phyloP scores from a whole-genome alignment of 1,284 basidiomycete genomes.

The Papiliotrema flavescens region DNA sequence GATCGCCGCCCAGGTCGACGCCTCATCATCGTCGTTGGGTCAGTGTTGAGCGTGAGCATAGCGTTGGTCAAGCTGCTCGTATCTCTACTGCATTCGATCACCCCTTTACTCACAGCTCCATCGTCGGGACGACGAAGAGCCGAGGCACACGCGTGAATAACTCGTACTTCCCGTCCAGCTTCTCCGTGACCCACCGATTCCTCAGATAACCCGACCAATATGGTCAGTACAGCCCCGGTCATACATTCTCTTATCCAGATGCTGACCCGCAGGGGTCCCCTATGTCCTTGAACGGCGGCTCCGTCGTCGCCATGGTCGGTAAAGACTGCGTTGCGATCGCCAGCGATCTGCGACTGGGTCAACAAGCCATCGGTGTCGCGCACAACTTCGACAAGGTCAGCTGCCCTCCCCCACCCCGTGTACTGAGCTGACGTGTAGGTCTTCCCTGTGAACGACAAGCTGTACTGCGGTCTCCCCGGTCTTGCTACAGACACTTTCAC shows the following conservation, averaged over 20 bases:
- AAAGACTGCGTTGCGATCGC: conserved; percentile 99
- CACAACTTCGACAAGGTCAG: conserved; percentile 90
- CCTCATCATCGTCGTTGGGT: no score
- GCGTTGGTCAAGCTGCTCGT: no score
- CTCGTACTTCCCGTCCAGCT: neutral
- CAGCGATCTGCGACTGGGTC: conserved; percentile 85
- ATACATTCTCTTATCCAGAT: neutral
- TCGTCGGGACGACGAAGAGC: no score
- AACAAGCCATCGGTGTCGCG: conserved; percentile 82
- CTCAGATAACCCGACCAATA: neutral
- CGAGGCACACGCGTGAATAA: no score
- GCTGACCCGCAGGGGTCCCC: conserved; percentile 29
- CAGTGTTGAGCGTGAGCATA: no score
- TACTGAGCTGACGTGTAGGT: conserved; percentile 56
- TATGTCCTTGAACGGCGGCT: conserved; percentile 60
- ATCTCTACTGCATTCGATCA: no score
- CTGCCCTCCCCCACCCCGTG: neutral
- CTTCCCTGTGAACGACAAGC: conserved; percentile 88
- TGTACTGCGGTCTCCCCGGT: conserved; percentile 89
- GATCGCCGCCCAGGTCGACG: no score
- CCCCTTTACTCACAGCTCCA: no score
- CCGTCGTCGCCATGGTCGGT: conserved; percentile 97
- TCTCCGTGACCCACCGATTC: neutral
- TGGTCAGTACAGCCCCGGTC: conserved; percentile 14
- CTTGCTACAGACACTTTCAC: conserved; percentile 91